Base-by-base conservation (phyloP, 306 rosid genomes). In the Glycine soja region DNA sequence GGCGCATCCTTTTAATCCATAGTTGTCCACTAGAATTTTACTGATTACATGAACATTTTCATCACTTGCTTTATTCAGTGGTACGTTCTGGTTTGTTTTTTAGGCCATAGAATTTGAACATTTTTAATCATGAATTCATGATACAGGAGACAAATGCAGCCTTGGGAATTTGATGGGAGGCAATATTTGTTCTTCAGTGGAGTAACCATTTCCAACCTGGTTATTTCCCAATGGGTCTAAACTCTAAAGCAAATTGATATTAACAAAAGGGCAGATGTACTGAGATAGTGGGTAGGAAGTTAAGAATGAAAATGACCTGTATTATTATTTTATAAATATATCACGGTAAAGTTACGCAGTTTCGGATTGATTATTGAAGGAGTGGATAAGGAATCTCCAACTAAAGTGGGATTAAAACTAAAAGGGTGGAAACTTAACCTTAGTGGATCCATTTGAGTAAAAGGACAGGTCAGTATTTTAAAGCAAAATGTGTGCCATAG, bases 311-410 rank as follows among this genome's bases (percentile, higher is more conserved):
- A 79, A 67, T 80, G 78, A 51, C 81, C 73, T 75, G 65, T 42
- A 52, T 19, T 78, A 36, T 46, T 32, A 24, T 46, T 16, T 13
- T 69, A 61, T 52, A 8, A 58, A 68, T 53, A 48, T 63, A 34
- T 76, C 0, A 57, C 0, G 40, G 65, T 63, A 72, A 84, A 84
- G 83, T 46, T 18, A 34, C 34, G 63, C 4, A 10, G 62, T 75
- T 76, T 63, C 0, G 18, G 81, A 82, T 80, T 47, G 74, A 70
- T 69, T 52, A 63, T 70, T 63, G 78, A 75, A 45, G 36, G 52
- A 67, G 74, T 47, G 87, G 88, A 69, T 70, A 75, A 62, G 86
- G 81, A 75, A 84, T 75, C 87, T 80, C 64, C 83, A 86, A 82
- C 81, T 84, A 82, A 82, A 84, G 90, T 84, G 74, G 85, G 73